A percentile compares a stretch with the other conserved stretches of the same genome.
phyloP scores from a whole-genome alignment of 2,329 filamentous ascomycete species.

The Polytolypa hystricis region DNA sequence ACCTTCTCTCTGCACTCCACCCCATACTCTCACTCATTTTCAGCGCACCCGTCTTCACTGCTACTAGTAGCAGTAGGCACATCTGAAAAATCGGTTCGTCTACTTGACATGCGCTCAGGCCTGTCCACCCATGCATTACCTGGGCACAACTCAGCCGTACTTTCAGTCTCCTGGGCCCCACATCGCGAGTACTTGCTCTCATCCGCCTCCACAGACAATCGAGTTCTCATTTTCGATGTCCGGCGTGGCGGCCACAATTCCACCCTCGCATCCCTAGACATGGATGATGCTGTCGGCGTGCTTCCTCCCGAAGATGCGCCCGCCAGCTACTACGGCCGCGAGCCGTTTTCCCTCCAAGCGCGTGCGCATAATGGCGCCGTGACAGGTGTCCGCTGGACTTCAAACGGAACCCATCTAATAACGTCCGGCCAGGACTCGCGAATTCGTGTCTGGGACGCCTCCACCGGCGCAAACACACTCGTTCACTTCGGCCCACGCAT shows the following conservation, averaged over 20 bases:
- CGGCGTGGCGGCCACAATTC: slow-evolving; percentile 57
- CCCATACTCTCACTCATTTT: slow-evolving; percentile 57
- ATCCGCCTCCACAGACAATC: slow-evolving; percentile 75
- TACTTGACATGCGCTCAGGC: slow-evolving; percentile 78
- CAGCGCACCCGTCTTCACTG: slow-evolving; percentile 51
- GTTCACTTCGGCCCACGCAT: slow-evolving; percentile 77
- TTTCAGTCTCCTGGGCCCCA: slow-evolving; percentile 72
- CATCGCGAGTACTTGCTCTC: slow-evolving; percentile 67
- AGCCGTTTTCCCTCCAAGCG: slow-evolving; percentile 34
- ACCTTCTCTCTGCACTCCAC: slow-evolving; percentile 37
- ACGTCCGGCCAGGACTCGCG: slow-evolving; percentile 74
- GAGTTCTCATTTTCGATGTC: slow-evolving; percentile 77
- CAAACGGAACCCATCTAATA: slow-evolving; percentile 64
- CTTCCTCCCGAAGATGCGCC: slow-evolving; percentile 26
- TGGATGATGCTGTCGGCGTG: slow-evolving; percentile 69
- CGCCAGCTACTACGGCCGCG: slow-evolving; percentile 19
- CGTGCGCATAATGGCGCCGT: slow-evolving; percentile 69
- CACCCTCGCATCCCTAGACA: slow-evolving; percentile 65
- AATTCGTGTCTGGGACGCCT: slow-evolving; percentile 77
- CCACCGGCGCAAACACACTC: slow-evolving; percentile 72
- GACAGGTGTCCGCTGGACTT: slow-evolving; percentile 76
- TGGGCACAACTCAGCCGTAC: slow-evolving; percentile 54
- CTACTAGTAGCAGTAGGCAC: slow-evolving; percentile 81
- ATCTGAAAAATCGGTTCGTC: slow-evolving; percentile 69
- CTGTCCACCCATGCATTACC: slow-evolving; percentile 61